Percentiles rank a stretch among this genome's conserved stretches.
Evolutionary conservation across 2,329 filamentous ascomycete species (phyloP).

Genomic region (Aspergillus eucalypticola): DNA sequence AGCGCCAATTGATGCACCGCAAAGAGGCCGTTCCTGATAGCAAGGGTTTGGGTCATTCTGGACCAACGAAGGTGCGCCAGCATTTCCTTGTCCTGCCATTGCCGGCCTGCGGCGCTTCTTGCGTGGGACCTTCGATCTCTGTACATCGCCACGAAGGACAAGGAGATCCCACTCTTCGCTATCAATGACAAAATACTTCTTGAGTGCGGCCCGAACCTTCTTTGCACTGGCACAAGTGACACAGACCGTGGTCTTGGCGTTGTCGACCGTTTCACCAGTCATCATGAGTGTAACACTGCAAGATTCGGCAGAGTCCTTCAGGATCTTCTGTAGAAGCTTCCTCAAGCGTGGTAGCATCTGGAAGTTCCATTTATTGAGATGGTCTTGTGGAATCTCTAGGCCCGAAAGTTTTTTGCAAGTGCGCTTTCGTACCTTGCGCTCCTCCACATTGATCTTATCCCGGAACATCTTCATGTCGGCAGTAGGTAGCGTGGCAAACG

Average conservation of each 20-base stretch:
- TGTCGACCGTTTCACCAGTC: slow-evolving; percentile 59
- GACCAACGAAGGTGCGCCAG: slow-evolving; percentile 29
- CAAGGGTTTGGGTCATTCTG: slow-evolving; percentile 61
- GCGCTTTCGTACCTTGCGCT: slow-evolving; percentile 40
- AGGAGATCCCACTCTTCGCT: slow-evolving; percentile 59
- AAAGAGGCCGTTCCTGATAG: slow-evolving; percentile 75
- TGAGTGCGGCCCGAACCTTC: slow-evolving; percentile 59
- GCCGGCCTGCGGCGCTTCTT: slow-evolving; percentile 43
- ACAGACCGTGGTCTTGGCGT: slow-evolving; percentile 62
- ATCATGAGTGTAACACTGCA: slow-evolving; percentile 62
- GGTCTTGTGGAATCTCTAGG: slow-evolving; percentile 56
- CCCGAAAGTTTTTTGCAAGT: slow-evolving; percentile 48
- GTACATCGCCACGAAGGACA: slow-evolving; percentile 60
- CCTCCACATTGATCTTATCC: slow-evolving; percentile 26
- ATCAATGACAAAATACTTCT: slow-evolving; percentile 59
- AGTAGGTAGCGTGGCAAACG: slow-evolving; percentile 21
- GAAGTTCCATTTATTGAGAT: slow-evolving; percentile 61
- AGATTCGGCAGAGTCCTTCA: slow-evolving; percentile 61
- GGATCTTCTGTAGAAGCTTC: slow-evolving; percentile 58
- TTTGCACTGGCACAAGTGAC: slow-evolving; percentile 62
- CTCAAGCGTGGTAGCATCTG: slow-evolving; percentile 59
- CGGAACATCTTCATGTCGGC: slow-evolving; percentile 27
- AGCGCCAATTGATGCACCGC: slow-evolving; percentile 90
- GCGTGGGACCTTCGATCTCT: slow-evolving; percentile 54
- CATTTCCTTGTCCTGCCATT: slow-evolving; percentile 29